A percentile compares a stretch with the other conserved stretches of the same genome.
These are phyloP conservation scores for Acanthamoeba polyphaga DNA, from an alignment of 208 protist species.

Conservation along the genomic window DNA sequence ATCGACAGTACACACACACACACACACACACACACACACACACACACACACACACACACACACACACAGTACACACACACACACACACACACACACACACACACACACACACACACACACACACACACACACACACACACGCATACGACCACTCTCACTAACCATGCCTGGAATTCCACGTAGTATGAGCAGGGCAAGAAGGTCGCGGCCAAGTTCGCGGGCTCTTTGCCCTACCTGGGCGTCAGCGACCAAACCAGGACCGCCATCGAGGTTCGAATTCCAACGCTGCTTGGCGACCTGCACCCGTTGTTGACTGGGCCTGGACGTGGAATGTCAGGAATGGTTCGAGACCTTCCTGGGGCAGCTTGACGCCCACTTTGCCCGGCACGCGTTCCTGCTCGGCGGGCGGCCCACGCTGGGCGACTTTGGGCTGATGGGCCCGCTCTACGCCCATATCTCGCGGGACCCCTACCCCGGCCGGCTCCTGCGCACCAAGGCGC, in stretches of 20 bases:
- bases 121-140: not conserved
- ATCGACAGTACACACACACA: not conserved
- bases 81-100: no score
- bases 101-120: no score
- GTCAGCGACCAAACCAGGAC: not conserved
- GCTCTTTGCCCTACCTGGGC: not conserved
- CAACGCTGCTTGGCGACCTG: not conserved
- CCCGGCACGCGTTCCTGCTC: not conserved
- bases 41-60: no score
- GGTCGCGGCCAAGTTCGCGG: not conserved
- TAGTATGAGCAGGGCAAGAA: not conserved
- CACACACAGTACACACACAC: no score
- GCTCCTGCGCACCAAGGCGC: not conserved
- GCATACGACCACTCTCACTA: not conserved
- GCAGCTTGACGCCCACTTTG: not conserved
- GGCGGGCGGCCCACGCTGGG: no score
- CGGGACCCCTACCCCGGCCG: not conserved
- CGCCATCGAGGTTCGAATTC: not conserved
- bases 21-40: no score
- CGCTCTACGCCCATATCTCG: not conserved
- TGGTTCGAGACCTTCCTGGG: not conserved
- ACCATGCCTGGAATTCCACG: no score
- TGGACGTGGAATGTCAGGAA: not conserved
- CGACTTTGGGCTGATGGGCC: not conserved
- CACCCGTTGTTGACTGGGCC: not conserved